Evolutionary conservation across 495 filamentous ascomycete genomes (phyloP).

Genomic region (Talaromyces proteolyticus): DNA sequence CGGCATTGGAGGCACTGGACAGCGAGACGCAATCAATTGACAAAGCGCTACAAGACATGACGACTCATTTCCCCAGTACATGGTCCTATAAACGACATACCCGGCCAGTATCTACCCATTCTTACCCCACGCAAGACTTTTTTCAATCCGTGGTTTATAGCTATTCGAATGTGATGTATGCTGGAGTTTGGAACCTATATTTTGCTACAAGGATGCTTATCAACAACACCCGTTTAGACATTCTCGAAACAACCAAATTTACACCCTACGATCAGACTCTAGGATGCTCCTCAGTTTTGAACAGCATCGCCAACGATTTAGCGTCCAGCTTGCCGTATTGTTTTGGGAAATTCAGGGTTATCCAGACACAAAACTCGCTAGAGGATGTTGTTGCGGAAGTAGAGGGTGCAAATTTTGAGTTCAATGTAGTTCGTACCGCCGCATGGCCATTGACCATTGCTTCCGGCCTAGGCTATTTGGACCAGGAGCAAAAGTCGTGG

Average conservation of each 20-base stretch:
- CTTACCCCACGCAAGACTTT: not conserved
- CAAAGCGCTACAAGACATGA: slow-evolving; percentile 9
- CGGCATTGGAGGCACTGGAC: slow-evolving; percentile 7
- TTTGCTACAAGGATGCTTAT: slow-evolving; percentile 15
- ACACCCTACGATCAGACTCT: not conserved
- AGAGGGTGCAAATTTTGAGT: not conserved
- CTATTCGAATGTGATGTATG: slow-evolving; percentile 10
- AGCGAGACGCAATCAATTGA: slow-evolving; percentile 11
- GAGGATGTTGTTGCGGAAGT: not conserved
- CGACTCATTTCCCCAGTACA: slow-evolving; percentile 8
- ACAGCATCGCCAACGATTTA: not conserved
- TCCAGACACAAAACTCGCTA: not conserved
- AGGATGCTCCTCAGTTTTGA: not conserved
- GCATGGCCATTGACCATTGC: not conserved
- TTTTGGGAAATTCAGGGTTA: not conserved
- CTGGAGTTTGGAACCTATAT: slow-evolving; percentile 13
- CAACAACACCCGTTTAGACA: slow-evolving; percentile 12
- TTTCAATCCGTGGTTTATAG: slow-evolving; percentile 5
- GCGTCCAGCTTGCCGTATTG: not conserved
- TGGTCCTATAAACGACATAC: slow-evolving; percentile 7
- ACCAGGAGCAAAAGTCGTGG: not conserved
- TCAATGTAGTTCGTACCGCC: not conserved
- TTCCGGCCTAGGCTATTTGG: not conserved
- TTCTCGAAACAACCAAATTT: not conserved
- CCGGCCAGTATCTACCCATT: not conserved